Base-by-base conservation (phyloP, 805 yeast species). In the Yarrowia sp. region DNA sequence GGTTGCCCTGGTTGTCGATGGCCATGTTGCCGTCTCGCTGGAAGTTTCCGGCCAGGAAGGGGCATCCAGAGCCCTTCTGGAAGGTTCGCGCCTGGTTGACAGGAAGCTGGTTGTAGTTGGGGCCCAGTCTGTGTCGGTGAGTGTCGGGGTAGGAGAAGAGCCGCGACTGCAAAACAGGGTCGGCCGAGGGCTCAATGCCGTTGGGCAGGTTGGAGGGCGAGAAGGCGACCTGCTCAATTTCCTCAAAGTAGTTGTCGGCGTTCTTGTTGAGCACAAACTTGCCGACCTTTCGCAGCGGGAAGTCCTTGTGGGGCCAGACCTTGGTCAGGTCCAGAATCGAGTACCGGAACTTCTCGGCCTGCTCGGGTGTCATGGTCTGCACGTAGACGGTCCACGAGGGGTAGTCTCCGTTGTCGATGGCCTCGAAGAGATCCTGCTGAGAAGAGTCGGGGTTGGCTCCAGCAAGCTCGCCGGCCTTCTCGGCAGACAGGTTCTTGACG, bases 291-390 rank as follows among this genome's bases (percentile, higher is more conserved):
- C 96, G 83, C 77, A 90, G 76, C 71, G 97, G 97, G 80, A 84
- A 90, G 62, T 90, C 86, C 69, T 77, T 78, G 72, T 90, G 96
- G 36, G 96, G 90, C 97, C 97, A 90, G 61, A 88, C 87, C 78
- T 91, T 91, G 66, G 97, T 90, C 73, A 90, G 80, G 76, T 90
- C 97, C 72, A 88, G 90, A 46, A 91, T 92, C 4, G 93, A 87
- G 76, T 88, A 90, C 71, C 86, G 87, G 59, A 83, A 82, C 65
- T 83, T 76, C 74, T 86, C 81, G 64, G 96, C 90, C 75, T 90
- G 85, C 68, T 84, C 88, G 65, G 83, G 82, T 33, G 96, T 87
- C 96, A 90, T 90, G 47, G 89, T 82, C 78, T 90, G 97, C 61
- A 90, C 76, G 76, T 87, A 89, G 65, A 83, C 84, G 32, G 92